These are phyloP conservation scores for Jimgerdemannia flammicorona DNA, from an alignment of 192 early-diverging fungal genomes.

Conservation along the genomic window DNA sequence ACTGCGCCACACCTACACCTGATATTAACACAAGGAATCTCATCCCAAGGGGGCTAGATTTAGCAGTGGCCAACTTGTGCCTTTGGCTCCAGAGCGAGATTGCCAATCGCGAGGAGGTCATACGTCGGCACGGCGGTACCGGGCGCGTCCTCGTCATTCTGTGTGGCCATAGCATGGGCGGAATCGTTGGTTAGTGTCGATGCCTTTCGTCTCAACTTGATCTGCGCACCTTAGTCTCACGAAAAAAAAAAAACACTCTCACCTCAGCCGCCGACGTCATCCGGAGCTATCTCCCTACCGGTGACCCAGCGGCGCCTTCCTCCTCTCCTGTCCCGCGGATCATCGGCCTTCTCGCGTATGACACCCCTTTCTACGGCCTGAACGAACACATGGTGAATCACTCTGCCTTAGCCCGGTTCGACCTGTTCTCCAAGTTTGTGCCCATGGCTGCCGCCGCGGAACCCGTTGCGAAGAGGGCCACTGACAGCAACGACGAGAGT, in stretches of 20 bases:
- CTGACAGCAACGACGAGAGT: constrained; percentile 3
- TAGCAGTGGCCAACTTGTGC: constrained; percentile 42
- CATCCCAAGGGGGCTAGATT: constrained; percentile 15
- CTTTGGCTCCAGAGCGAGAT: constrained; percentile 43
- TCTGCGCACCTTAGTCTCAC: background rate
- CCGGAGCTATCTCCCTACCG: constrained; percentile 15
- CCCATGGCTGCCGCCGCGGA: background rate
- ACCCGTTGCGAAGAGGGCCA: background rate
- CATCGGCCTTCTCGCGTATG: constrained; percentile 50
- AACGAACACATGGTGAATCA: constrained; percentile 33
- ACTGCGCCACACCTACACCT: too few species aligned
- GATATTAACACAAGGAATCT: too few species aligned
- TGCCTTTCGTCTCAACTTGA: background rate
- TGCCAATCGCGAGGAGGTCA: constrained; percentile 22
- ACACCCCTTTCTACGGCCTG: constrained; percentile 53
- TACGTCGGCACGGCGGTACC: constrained; percentile 1
- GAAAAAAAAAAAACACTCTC: background rate
- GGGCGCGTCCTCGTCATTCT: constrained; percentile 19
- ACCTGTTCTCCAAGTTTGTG: background rate
- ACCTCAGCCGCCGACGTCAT: constrained; percentile 47
- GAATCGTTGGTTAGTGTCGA: constrained; percentile 48
- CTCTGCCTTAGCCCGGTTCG: constrained; percentile 25
- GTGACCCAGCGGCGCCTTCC: constrained; percentile 10
- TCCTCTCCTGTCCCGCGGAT: constrained; percentile 3
- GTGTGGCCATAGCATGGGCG: constrained; percentile 50